Base-by-base conservation (phyloP, 1,284 basidiomycete genomes). In the Wallemia mellicola region DNA sequence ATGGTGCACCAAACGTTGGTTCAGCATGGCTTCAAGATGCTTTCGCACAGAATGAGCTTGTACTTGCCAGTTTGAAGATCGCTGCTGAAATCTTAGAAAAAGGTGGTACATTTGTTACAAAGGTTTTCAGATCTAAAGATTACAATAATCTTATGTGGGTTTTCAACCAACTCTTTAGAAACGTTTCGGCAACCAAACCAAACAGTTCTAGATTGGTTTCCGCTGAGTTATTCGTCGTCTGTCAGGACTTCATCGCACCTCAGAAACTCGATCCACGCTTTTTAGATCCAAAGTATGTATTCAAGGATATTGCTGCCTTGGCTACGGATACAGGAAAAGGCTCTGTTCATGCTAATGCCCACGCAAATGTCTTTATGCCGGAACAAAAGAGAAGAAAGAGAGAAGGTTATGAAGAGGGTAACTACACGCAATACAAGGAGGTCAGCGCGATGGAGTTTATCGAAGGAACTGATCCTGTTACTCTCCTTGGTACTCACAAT, bases 81-180 rank as follows among this genome's bases (percentile, higher is more conserved):
- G 92, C 94, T 17, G 88, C 89, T 60, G 92, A 98, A 68, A 98
- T 98, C 69, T 76, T 99, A 62, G 74, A 76, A 56, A 89, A 91
- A 68, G 94, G 92, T 38, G 91, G 91, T 60, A 86, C 83, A 26
- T 99, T 98, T 69, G 83, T 98, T 54, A 96, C 94, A 30, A 99
- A 99, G 73, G 89, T 99, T 61, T 99, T 99, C 77, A 81, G 94
- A 63, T 94, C 88, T 71, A 86, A 83, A 63, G 94, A 99, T 71
- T 99, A 99, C 74, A 98, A 98, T 74, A 88, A 85, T 68, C 80
- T 99, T 62, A 81, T 98, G 66, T 99, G 94, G 91, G 92, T 98
- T 24, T 98, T 99, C 73, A 84, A 82, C 65, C 94, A 98, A 73
- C 75, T 99, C 48, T 99, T 99, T 71, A 80, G 78, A 60, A 87